A percentile compares a stretch with the other conserved stretches of the same genome.
These are phyloP conservation scores for Cytospora piceae DNA, from an alignment of 2,329 filamentous ascomycete genomes.

Conservation along the genomic window DNA sequence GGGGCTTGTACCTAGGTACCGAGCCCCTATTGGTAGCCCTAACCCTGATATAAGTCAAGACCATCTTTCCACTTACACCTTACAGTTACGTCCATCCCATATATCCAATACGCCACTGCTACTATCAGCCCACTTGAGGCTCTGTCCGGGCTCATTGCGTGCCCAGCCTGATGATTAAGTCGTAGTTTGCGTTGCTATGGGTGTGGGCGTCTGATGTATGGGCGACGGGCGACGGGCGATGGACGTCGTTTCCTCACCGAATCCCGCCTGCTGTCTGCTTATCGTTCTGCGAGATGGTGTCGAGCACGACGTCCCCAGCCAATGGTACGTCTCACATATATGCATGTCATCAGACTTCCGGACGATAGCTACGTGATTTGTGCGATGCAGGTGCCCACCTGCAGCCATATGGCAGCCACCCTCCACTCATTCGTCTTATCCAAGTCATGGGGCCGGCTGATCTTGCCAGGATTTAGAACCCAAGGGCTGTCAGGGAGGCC, in stretches of 20 bases:
- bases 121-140: neutral
- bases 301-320: neutral
- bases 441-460: too few relatives aligned
- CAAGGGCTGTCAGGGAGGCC: neutral
- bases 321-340: neutral
- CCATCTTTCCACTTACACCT: neutral
- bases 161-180: too few relatives aligned
- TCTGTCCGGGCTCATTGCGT: neutral
- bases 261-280: neutral
- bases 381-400: neutral
- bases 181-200: too few relatives aligned
- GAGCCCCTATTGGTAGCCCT: conserved; percentile 1
- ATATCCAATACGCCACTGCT: neutral
- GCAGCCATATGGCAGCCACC: neutral
- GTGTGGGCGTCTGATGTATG: too few relatives aligned
- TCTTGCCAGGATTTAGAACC: too few relatives aligned
- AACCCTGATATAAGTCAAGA: conserved; percentile 6
- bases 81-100: too few relatives aligned
- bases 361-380: neutral
- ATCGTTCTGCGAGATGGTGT: neutral
- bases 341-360: neutral
- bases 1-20: neutral
- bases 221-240: too few relatives aligned
- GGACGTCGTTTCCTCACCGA: too few relatives aligned
- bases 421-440: too few relatives aligned